Conservation (phyloP, 345 rosid species). For the Firmiana major region DNA sequence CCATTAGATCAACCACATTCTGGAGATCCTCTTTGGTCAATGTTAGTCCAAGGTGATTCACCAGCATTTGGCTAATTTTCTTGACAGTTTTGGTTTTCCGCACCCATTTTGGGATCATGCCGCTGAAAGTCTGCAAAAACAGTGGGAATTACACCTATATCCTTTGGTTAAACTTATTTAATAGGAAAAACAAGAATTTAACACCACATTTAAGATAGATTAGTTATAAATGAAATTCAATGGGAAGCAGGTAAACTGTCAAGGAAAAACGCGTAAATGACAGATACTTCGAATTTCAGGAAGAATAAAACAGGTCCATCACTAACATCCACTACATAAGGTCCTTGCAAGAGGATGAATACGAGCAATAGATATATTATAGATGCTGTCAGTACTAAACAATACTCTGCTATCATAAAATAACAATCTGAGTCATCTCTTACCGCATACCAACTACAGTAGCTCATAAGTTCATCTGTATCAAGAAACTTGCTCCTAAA, state of each 20-base stretch:
- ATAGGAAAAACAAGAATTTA: background rate
- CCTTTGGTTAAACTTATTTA: background rate
- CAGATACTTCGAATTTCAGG: background rate
- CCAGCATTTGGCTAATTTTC: slow-evolving; percentile 66
- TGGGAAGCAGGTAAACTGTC: background rate
- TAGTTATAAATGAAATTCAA: background rate
- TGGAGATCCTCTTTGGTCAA: slow-evolving; percentile 75
- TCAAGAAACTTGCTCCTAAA: slow-evolving; percentile 92
- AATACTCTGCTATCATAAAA: background rate
- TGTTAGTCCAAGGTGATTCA: slow-evolving; percentile 85
- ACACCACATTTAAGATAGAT: background rate
- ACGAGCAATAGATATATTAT: background rate
- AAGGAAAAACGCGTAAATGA: background rate
- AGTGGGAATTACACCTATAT: slow-evolving; percentile 4
- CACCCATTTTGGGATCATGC: slow-evolving; percentile 65
- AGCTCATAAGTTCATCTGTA: slow-evolving; percentile 82
- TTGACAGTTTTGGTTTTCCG: slow-evolving; percentile 51
- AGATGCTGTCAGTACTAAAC: background rate
- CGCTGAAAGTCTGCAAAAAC: slow-evolving; percentile 62
- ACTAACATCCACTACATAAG: slow-evolving; percentile 3
- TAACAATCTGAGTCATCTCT: slow-evolving; percentile 24
- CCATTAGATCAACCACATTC: slow-evolving; percentile 94
- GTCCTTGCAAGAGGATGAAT: slow-evolving; percentile 1
- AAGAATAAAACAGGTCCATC: background rate
- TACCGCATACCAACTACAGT: slow-evolving; percentile 91